These are phyloP conservation scores for Cordyceps tenuipes DNA, from an alignment of 2,329 filamentous ascomycete genomes.

Conservation along the genomic window DNA sequence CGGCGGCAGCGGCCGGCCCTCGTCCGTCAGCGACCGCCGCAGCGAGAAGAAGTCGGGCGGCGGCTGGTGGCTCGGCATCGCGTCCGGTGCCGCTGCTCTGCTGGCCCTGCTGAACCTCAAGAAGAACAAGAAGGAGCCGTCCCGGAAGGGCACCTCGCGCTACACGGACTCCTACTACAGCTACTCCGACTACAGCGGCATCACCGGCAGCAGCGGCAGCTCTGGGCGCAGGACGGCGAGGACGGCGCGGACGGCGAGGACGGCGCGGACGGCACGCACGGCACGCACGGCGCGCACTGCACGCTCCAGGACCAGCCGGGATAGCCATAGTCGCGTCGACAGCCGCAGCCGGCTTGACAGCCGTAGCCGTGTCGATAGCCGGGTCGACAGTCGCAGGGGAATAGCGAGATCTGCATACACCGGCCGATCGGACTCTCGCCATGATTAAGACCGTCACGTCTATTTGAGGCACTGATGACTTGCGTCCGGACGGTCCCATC, in stretches of 20 bases:
- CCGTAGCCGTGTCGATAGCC: background rate
- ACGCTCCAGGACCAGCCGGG: conserved; percentile 21
- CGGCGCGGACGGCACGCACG: too few species aligned
- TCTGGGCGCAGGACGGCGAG: conserved; percentile 35
- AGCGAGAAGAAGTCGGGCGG: conserved; percentile 37
- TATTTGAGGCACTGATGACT: background rate
- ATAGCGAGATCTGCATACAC: conserved; percentile 24
- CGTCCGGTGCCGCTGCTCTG: conserved; percentile 42
- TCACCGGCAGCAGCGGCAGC: conserved; percentile 41
- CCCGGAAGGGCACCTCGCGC: conserved; percentile 30
- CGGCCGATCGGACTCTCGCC: conserved; percentile 16
- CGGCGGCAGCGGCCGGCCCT: conserved; percentile 30
- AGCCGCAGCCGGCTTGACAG: conserved; percentile 9
- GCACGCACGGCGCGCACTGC: background rate
- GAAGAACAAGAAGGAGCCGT: conserved; percentile 34
- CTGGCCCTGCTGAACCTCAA: conserved; percentile 47
- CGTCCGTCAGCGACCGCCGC: conserved; percentile 32
- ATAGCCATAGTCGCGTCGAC: conserved; percentile 8
- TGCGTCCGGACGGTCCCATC: too few species aligned
- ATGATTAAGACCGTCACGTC: background rate
- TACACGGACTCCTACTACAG: conserved; percentile 48
- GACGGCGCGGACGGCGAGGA: conserved; percentile 14
- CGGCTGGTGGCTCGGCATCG: conserved; percentile 47
- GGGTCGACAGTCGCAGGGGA: background rate
- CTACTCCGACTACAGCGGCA: conserved; percentile 35